Evolutionary conservation across 345 rosid genomes (phyloP).

Genomic region (Cardiospermum halicacabum): DNA sequence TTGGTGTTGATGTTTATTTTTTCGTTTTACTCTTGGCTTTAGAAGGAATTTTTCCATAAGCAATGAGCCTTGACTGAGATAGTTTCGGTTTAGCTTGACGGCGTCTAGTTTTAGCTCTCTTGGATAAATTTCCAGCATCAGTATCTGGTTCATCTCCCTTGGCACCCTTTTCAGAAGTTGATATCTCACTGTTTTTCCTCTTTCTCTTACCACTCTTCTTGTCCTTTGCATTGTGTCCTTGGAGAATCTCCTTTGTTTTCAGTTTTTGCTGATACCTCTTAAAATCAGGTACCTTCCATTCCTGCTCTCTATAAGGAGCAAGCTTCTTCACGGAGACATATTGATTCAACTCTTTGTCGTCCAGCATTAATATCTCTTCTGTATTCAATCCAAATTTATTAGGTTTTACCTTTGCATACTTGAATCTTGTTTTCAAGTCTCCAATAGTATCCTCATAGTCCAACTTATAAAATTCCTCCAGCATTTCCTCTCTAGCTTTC

Average conservation of each 20-base stretch:
- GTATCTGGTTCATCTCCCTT: conserved; percentile 24
- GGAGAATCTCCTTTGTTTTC: conserved; percentile 41
- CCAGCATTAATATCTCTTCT: conserved; percentile 50
- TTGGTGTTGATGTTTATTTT: conserved; percentile 4
- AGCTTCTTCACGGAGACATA: conserved; percentile 78
- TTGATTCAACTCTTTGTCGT: conserved; percentile 77
- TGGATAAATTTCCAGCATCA: conserved; percentile 35
- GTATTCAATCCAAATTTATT: conserved; percentile 58
- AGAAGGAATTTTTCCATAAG: conserved; percentile 52
- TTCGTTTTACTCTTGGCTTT: conserved; percentile 29
- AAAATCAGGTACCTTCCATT: conserved; percentile 63
- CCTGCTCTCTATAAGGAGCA: conserved; percentile 68
- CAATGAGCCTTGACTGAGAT: conserved; percentile 50
- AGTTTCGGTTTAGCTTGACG: conserved; percentile 50
- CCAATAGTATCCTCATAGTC: conserved; percentile 90
- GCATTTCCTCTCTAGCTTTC: conserved; percentile 64
- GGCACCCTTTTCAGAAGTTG: conserved; percentile 13
- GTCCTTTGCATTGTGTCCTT: conserved; percentile 20
- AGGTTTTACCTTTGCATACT: conserved; percentile 66
- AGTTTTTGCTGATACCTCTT: conserved; percentile 49
- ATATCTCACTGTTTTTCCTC: conserved; percentile 21
- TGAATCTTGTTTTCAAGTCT: conserved; percentile 86
- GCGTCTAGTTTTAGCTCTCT: conserved; percentile 56
- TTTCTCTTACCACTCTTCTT: conserved; percentile 44
- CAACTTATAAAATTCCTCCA: conserved; percentile 87